Evolutionary conservation across 257 asterid genomes (phyloP).

Genomic region (Fraxinus pennsylvanica): DNA sequence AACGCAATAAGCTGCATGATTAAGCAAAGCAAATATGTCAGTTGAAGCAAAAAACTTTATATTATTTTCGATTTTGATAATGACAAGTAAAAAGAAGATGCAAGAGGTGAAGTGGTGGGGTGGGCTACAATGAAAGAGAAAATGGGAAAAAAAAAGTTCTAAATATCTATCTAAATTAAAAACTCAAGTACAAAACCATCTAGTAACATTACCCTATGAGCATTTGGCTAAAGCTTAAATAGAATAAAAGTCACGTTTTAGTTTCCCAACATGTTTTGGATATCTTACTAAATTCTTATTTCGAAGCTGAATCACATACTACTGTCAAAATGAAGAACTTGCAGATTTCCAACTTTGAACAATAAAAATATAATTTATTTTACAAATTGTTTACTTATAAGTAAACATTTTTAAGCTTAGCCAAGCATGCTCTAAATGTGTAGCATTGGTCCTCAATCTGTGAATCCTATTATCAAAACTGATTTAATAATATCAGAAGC

Average conservation of each 20-base stretch:
- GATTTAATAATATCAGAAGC: neutral
- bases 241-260: neutral
- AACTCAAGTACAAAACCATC: neutral
- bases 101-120: neutral
- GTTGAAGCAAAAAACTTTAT: neutral
- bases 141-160: neutral
- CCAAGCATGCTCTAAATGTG: neutral
- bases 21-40: neutral
- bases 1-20: slow-evolving; percentile 78
- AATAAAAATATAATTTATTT: too few relatives aligned
- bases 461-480: neutral
- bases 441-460: neutral
- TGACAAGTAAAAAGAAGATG: neutral
- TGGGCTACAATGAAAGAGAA: neutral
- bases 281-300: neutral
- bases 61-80: neutral
- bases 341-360: neutral
- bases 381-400: neutral
- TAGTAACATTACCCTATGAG: neutral
- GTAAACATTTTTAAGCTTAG: neutral
- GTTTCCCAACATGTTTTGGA: neutral
- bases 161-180: neutral
- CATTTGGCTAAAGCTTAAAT: neutral
- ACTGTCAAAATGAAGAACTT: neutral
- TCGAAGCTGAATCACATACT: neutral